Evolutionary conservation across 106 monocot species (phyloP).

Genomic region (Ottelia alismoides): DNA sequence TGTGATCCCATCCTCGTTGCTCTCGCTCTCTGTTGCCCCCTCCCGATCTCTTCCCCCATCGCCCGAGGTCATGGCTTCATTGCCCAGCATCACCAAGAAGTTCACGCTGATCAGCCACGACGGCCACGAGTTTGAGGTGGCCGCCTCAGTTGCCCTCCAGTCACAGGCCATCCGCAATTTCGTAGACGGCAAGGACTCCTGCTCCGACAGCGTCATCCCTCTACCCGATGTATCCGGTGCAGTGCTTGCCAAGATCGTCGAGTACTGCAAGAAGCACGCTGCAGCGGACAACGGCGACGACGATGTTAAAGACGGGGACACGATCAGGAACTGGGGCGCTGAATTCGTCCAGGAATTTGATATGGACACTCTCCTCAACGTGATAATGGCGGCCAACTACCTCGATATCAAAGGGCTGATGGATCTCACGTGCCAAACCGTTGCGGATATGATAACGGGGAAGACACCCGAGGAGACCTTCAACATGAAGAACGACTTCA

Average conservation of each 20-base stretch:
- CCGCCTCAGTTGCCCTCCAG: neutral
- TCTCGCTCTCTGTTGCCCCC: too few relatives aligned
- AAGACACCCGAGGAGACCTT: slow-evolving; percentile 1
- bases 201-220: neutral
- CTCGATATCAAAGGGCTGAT: neutral
- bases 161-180: neutral
- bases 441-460: neutral
- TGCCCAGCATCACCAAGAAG: too few relatives aligned
- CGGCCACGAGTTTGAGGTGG: neutral
- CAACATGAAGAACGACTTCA: slow-evolving; percentile 1
- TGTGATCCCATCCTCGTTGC: too few relatives aligned
- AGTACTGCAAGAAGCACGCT: slow-evolving; percentile 3
- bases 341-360: neutral
- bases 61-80: too few relatives aligned
- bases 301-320: neutral
- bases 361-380: neutral
- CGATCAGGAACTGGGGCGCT: neutral
- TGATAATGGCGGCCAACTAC: neutral
- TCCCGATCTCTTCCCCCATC: too few relatives aligned
- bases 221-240: neutral
- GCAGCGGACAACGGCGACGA: neutral
- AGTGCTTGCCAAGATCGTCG: neutral
- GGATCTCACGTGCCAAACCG: neutral
- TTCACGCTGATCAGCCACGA: neutral
- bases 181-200: neutral